Percentiles rank a stretch among this genome's conserved stretches.
Conservation (phyloP, 1,139 yeast genomes). For the Protomyces inundatus region DNA sequence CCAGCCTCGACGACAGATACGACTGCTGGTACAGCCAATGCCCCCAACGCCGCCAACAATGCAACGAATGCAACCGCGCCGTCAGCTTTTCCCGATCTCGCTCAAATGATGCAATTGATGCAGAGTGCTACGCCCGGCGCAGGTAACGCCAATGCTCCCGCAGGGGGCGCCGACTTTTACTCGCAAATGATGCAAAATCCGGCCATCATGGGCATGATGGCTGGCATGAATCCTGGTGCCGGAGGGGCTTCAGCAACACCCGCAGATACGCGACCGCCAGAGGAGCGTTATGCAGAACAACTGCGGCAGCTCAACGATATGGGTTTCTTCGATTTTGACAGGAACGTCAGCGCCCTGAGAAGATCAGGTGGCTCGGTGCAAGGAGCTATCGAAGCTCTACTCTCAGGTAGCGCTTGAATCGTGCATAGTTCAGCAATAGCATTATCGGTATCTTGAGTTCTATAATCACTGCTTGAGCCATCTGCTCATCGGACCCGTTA, state of each 20-base stretch:
- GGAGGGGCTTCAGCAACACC: slow-evolving; percentile 37
- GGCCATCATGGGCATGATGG: slow-evolving; percentile 59
- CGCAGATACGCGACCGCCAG: slow-evolving; percentile 85
- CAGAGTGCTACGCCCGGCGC: slow-evolving; percentile 29
- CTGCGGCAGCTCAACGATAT: slow-evolving; percentile 89
- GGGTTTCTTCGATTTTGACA: slow-evolving; percentile 91
- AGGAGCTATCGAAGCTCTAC: slow-evolving; percentile 86
- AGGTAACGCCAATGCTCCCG: neutral
- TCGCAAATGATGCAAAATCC: slow-evolving; percentile 63
- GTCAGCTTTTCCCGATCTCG: slow-evolving; percentile 28
- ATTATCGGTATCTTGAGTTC: neutral
- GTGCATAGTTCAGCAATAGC: neutral
- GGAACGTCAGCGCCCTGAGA: slow-evolving; percentile 84
- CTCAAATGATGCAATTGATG: slow-evolving; percentile 30
- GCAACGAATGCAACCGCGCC: slow-evolving; percentile 30
- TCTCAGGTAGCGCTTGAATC: slow-evolving; percentile 47
- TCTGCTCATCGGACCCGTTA: neutral
- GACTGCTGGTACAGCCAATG: slow-evolving; percentile 41
- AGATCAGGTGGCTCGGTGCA: slow-evolving; percentile 96
- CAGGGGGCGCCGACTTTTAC: slow-evolving; percentile 39
- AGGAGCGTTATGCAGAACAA: slow-evolving; percentile 86
- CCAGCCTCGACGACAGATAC: slow-evolving; percentile 47
- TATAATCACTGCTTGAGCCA: neutral
- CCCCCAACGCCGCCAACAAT: slow-evolving; percentile 26
- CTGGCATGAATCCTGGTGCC: slow-evolving; percentile 33